A percentile compares a stretch with the other conserved stretches of the same genome.
phyloP scores from a whole-genome alignment of 176 grass and related monocot genomes.

The Phoenix dactylifera region DNA sequence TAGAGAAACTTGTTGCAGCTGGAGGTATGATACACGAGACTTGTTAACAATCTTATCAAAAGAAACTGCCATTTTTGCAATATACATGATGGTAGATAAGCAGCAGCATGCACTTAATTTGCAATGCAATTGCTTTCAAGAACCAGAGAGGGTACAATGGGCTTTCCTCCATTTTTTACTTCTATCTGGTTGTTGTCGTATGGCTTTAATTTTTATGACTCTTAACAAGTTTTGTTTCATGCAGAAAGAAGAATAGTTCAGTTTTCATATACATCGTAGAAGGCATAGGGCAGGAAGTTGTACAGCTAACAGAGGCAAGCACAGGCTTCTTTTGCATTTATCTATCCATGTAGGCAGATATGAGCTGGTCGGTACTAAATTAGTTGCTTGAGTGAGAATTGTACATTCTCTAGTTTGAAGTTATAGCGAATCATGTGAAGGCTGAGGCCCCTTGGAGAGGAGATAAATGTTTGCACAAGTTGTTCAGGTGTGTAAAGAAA shows the following conservation, averaged over 20 bases:
- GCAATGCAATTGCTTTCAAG: background rate
- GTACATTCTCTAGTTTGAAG: slow-evolving; percentile 59
- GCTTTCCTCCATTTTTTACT: too few species aligned
- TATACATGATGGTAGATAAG: background rate
- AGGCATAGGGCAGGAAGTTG: slow-evolving; percentile 34
- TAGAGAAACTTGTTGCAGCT: slow-evolving; percentile 72
- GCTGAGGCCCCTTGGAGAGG: background rate
- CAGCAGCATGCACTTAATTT: background rate
- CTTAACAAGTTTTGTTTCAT: background rate
- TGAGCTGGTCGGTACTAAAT: slow-evolving; percentile 34
- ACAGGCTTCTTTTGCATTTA: slow-evolving; percentile 29
- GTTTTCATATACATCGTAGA: slow-evolving; percentile 28
- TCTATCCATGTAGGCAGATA: slow-evolving; percentile 27
- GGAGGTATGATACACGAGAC: slow-evolving; percentile 30
- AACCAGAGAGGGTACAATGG: background rate
- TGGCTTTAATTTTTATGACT: background rate
- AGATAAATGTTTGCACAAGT: slow-evolving; percentile 30
- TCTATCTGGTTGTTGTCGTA: too few species aligned
- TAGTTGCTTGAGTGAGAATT: slow-evolving; percentile 37
- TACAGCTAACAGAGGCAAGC: slow-evolving; percentile 75
- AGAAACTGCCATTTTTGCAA: background rate
- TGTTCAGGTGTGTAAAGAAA: slow-evolving; percentile 39
- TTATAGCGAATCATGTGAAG: background rate
- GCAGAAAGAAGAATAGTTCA: slow-evolving; percentile 71
- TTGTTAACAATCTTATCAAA: background rate